Evolutionary conservation across 2,329 filamentous ascomycete species (phyloP), one percentile per base, ranked within the genome.

Genomic region (Trichothecium sympodiale): DNA sequence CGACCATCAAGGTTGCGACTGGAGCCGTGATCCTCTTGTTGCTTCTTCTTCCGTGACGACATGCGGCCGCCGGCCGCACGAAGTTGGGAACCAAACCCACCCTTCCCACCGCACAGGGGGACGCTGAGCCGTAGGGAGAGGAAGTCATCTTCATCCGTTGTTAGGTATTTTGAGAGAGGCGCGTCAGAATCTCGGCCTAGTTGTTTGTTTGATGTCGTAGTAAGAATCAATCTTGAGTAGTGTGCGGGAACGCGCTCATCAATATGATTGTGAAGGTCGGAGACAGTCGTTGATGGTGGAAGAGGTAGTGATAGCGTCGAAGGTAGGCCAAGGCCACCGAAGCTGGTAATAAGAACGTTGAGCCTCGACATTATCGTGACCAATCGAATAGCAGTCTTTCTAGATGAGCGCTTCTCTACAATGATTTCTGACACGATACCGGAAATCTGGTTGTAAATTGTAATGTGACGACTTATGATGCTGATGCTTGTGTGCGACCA

Each of bases 41-140:
- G 80, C 51, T 80, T 80, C 69, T 89, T 91, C 65, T 93, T 93
- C 50, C 75, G 74, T n/a, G 84, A 89, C 3, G 87, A 94, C 91
- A 98, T 98, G 63, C 93, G 89, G 29, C 93, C 91, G 53, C 93
- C 91, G 3, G 91, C 91, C 1, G 93, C 91, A 53, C 93, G 85
- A 27, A 98, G 77, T 58, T 98, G 93, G 2, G 89, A 96, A 36
- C 91, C 91, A 55, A 98, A 98, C 51, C 91, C 91, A 59, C 91
- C 91, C 56, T 98, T 98, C 54, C 93, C 93, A 64, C 93, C 91
- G 47, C 81, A 83, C 28, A 95, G 64, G 5, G 83, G 82, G 2
- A 80, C 67, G 6, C 78, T 80, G 20, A 98, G 75, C 36, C 87
- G 84, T 4, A 98, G 71, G 0, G 87, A 80, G 13, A 98, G 69